Conservation (phyloP, 306 rosid species). For the Begonia peltatifolia region DNA sequence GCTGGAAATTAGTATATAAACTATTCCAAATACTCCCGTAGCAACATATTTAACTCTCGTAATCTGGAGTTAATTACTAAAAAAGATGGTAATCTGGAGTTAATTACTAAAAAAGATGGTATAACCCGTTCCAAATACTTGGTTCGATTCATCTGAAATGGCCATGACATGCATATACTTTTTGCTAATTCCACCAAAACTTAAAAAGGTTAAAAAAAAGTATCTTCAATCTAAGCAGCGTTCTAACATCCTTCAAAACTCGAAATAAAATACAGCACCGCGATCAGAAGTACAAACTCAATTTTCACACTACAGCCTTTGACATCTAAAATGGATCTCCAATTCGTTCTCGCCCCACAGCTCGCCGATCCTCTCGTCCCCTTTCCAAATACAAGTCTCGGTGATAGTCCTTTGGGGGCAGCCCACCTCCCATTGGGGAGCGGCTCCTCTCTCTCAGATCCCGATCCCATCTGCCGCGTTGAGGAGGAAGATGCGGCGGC, state of each 20-base stretch:
- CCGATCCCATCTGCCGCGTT: slow-evolving; percentile 48
- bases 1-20: no score
- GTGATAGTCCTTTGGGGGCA: slow-evolving; percentile 46
- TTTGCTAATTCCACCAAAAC: no score
- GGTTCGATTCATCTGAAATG: no score
- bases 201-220: no score
- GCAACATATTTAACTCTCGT: no score
- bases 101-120: no score
- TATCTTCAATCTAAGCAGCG: no score
- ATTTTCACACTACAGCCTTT: neutral
- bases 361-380: slow-evolving; percentile 51
- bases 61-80: no score
- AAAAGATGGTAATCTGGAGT: no score
- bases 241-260: neutral
- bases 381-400: slow-evolving; percentile 35
- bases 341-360: slow-evolving; percentile 43
- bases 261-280: neutral
- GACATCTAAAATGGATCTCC: slow-evolving; percentile 43
- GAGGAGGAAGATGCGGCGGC: slow-evolving; percentile 30
- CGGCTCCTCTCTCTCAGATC: slow-evolving; percentile 68
- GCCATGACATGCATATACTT: no score
- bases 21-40: no score
- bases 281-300: neutral
- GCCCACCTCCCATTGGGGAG: slow-evolving; percentile 56
- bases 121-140: no score